A percentile compares a stretch with the other conserved stretches of the same genome.
These are phyloP conservation scores for Neoboletus subvelutipes DNA, from an alignment of 768 basidiomycete genomes.

Conservation along the genomic window DNA sequence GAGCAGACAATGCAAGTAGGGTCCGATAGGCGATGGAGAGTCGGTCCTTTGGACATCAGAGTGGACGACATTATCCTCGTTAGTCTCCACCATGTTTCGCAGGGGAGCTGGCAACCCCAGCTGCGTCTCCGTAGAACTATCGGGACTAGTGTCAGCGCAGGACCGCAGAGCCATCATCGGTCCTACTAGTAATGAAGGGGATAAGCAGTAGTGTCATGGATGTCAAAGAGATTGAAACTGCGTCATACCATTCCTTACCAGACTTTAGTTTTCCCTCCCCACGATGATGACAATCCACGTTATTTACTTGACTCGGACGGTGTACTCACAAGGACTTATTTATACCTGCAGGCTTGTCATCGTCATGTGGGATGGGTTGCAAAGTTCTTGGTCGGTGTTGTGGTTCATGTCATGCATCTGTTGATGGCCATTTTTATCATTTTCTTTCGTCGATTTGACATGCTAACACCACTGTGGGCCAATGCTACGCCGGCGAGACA, in stretches of 20 bases:
- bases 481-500: too few relatives aligned
- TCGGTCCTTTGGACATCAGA: constrained; percentile 9
- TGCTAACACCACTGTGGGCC: too few relatives aligned
- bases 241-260: background rate
- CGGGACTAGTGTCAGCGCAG: too few relatives aligned
- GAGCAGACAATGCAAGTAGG: constrained; percentile 2
- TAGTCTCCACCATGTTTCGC: constrained; percentile 74
- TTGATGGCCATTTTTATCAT: too few relatives aligned
- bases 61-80: constrained; percentile 46
- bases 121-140: constrained; percentile 42
- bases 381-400: too few relatives aligned
- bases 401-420: too few relatives aligned
- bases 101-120: constrained; percentile 79
- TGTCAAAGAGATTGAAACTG: background rate
- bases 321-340: background rate
- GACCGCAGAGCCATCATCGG: background rate
- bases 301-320: background rate
- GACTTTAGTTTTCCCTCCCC: background rate
- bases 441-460: too few relatives aligned
- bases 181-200: background rate
- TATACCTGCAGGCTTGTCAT: too few relatives aligned
- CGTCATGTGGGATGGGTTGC: background rate
- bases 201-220: background rate
- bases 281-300: background rate
- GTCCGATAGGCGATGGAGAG: constrained; percentile 13